These are phyloP conservation scores for Coemansia sp. DNA, from an alignment of 192 early-diverging fungal species.

Conservation along the genomic window DNA sequence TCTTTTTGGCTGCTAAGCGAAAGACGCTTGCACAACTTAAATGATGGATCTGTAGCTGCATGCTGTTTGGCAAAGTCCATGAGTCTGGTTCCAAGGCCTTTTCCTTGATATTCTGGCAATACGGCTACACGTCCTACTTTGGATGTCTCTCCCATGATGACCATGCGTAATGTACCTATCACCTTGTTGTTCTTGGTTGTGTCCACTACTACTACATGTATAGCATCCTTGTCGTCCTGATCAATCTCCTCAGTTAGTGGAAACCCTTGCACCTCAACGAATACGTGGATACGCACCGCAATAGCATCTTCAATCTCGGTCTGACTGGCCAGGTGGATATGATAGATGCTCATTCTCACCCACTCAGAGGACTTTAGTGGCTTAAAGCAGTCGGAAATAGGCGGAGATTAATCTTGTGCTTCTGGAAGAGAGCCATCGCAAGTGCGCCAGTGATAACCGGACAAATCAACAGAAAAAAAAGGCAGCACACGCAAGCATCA, in stretches of 20 bases:
- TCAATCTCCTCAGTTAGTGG: constrained; percentile 30
- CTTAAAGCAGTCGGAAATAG: too few relatives aligned
- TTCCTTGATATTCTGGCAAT: constrained; percentile 42
- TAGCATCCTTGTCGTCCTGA: constrained; percentile 19
- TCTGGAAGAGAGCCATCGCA: too few relatives aligned
- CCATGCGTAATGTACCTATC: constrained; percentile 31
- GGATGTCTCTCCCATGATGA: constrained; percentile 6
- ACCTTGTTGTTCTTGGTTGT: constrained; percentile 10
- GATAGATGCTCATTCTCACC: constrained; percentile 3
- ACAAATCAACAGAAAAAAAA: too few relatives aligned
- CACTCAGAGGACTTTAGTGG: too few relatives aligned
- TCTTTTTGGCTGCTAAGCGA: constrained; percentile 44
- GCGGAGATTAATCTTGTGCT: too few relatives aligned
- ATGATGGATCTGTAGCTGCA: constrained; percentile 3
- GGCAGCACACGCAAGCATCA: neutral
- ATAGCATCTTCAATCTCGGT: constrained; percentile 25
- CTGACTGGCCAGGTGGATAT: constrained; percentile 19
- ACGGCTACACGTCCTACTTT: constrained; percentile 43
- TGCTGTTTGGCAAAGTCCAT: constrained; percentile 19
- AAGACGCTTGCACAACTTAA: neutral
- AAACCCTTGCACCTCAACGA: constrained; percentile 44
- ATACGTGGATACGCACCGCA: constrained; percentile 29
- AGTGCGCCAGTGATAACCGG: too few relatives aligned
- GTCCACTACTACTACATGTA: constrained; percentile 24
- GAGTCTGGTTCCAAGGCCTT: constrained; percentile 26